phyloP scores from a whole-genome alignment of 768 basidiomycete species.

The Phanerochaete carnosa region DNA sequence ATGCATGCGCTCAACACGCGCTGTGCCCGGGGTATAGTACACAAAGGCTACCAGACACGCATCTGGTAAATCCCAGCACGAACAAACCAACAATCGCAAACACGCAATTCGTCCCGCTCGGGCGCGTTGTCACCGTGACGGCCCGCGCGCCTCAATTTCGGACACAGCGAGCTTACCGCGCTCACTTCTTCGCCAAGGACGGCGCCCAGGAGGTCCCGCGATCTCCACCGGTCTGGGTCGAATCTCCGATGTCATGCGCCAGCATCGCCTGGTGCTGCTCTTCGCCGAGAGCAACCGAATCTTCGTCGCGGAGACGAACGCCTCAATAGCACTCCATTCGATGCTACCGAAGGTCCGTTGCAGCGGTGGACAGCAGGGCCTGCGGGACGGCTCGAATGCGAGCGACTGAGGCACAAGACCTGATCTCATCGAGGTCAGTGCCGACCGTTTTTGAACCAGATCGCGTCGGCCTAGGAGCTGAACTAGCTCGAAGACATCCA shows the following conservation, averaged over 20 bases:
- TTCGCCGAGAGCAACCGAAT: conserved; percentile 45
- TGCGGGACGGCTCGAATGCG: conserved; percentile 62
- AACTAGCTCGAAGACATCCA: not conserved
- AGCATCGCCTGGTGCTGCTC: conserved; percentile 65
- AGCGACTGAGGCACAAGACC: conserved; percentile 53
- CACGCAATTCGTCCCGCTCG: too few species aligned
- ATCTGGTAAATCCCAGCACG: too few species aligned
- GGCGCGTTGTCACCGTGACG: too few species aligned
- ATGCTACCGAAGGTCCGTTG: conserved; percentile 58
- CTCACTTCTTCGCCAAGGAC: conserved; percentile 44
- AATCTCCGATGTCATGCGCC: conserved; percentile 63
- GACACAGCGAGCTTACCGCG: not conserved
- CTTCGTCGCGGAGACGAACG: conserved; percentile 57
- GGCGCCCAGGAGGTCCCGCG: conserved; percentile 56
- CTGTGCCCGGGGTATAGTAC: too few species aligned
- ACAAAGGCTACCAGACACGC: too few species aligned
- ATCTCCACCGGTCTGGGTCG: conserved; percentile 79
- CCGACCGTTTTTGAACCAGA: too few species aligned
- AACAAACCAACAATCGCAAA: too few species aligned
- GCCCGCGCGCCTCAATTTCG: too few species aligned
- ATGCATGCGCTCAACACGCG: too few species aligned
- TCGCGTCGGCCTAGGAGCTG: too few species aligned
- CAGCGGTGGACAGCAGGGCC: conserved; percentile 62
- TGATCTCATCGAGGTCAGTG: conserved; percentile 55
- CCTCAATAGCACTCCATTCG: conserved; percentile 67